Evolutionary conservation across 225 moss, liverwort and hornwort species (phyloP), one percentile per base, ranked within the genome.

Genomic region (Marchantia paleacea): DNA sequence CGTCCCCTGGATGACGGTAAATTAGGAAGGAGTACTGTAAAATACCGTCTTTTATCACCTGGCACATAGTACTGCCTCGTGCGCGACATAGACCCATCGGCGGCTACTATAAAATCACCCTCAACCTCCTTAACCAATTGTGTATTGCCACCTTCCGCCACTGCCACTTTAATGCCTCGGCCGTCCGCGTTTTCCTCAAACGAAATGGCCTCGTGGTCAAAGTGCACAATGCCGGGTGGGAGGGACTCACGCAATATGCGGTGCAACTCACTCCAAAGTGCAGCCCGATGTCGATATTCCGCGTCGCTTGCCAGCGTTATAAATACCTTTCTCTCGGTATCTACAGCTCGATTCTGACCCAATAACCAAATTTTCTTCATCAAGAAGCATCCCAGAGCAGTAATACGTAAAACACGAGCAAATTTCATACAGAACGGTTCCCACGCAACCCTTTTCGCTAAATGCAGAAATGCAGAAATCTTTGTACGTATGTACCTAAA

Each of bases 211-310:
- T 97, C 93, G 50, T 92, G 94, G 57, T 87, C 91, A 20, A 87
- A 93, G 28, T 92, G 85, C 63, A 91, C 93, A 20, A 94, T 87
- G 81, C 90, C 93, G 18, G 90, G 22, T 50, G 94, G 94, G 30
- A 97, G 87, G n/a, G 92, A 84, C 24, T 91, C 83, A 22, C 82
- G 85, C 24, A 97, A 82, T 68, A 93, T 81, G 47, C 79, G 84
- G 85, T 97, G 96, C 80, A 97, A 83, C 67, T 94, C 93, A 78
- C 87, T 91, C 96, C 96, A 97, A 77, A 91, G 94, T 74, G 86
- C 85, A 57, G 97, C 93, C 73, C 94, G 89, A 68, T 97, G 93
- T 67, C 90, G 29, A 85, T 80, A 90, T 22, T 78, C 58, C 14
- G 91, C 89, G 78, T 94, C 94, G 78, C 85, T 89, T 66, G 78